Base-by-base conservation (phyloP, 768 basidiomycete species). In the Boletus barrowsii region DNA sequence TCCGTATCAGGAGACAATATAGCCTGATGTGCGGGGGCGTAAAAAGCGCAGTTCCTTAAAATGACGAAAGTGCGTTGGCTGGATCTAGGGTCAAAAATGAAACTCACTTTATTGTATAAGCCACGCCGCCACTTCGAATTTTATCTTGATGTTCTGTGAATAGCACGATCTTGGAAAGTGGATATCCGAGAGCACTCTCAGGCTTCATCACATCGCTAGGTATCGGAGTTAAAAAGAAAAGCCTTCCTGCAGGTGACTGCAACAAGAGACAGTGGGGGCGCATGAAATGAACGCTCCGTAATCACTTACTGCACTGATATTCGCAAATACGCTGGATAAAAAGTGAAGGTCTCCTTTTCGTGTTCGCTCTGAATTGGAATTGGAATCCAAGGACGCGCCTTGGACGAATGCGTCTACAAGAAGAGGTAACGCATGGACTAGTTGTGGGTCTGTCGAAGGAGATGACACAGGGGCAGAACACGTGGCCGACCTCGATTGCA, bases 301-400 rank as follows among this genome's bases (percentile, higher is more conserved):
- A 37, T 20, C 13, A 76, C 85, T 64, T 65, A 94, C 95, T 59
- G 83, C 80, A 48, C 83, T 88, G 51, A 97, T 71, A 67, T 98
- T 98, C 11, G 94, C 93, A 65, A 98, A 97, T 13, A 98, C 96
- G 58, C 87, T 91, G 1, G 95, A 86, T 20, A 98, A 75, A 71
- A 98, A 98, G 72, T 98, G 89, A 17, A 96, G 78, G 43, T 87
- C 78, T 45, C 86, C 92, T 72, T 93, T 94, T 42, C 86, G 75
- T 40, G 70, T 67, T 44, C 79, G 76, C 61, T 80, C 78, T 24
- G 76, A 74, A 1, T 74, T 67, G 24, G 83, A 79, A 17, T 71
- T 70, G 11, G 82, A 80, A 15, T 77, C 78, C 22, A 81, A 73
- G 26, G 72, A 75, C 7, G 85, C 87, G 1, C 85, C 89, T 62